Evolutionary conservation across 805 yeast species (phyloP), one percentile per base, ranked within the genome.

Genomic region (Candida sithepensis): DNA sequence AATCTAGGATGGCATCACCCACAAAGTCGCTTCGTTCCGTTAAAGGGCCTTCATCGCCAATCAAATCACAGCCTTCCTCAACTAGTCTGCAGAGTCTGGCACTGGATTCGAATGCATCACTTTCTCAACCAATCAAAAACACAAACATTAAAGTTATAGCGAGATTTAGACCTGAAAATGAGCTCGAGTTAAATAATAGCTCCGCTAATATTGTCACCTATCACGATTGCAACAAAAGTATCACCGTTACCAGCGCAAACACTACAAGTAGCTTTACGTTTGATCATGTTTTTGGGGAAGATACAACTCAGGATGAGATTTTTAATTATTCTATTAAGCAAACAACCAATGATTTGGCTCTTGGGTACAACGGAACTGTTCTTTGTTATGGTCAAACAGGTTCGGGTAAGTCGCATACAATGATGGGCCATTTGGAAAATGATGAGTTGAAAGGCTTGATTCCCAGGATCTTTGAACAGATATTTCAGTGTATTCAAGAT

Each of bases 401-500:
- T 1, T 77, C 94, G 0, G 96, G 96, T 0, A 88, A 88, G 59
- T 82, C 95, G 0, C 83, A 78, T 65, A 88, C 96, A 1, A 87
- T 88, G 94, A 78, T 88, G 67, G 86, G 88, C 0, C 53, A 72
- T 10, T 56, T 66, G 1, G 61, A 59, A 3, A 68, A 74, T 2
- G 56, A 71, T 6, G 56, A 59, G 0, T 52, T 53, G 6, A 68
- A 73, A 37, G 97, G 97, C 2, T 70, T 86, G 22, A 82, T 85
- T 16, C 95, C 95, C 0, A 71, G 94, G 30, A 78, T 87, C 14
- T 74, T 85, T 16, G 84, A 83, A 43, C 76, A 76, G 47, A 70
- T 90, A 4, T 90, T 88, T 59, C 67, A 72, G 16, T 69, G 70
- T 37, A 82, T 85, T 13, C 64, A 70, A 33, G 56, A 67, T 19